Base-by-base conservation (phyloP, 345 rosid genomes). In the Toxicodendron radicans region DNA sequence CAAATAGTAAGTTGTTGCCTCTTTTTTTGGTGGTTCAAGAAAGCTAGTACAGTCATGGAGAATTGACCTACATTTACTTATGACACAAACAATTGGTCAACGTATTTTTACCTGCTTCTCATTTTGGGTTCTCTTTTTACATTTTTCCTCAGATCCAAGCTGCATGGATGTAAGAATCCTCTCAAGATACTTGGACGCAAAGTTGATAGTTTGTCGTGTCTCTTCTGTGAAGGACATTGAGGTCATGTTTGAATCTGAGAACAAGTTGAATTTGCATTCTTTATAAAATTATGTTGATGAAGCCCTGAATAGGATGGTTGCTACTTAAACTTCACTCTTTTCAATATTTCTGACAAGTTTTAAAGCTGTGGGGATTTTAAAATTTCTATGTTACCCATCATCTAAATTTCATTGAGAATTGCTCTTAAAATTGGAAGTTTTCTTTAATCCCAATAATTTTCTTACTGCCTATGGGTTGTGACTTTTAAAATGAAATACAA, bases 101-200 rank as follows among this genome's bases (percentile, higher is more conserved):
- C 46, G 68, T 61, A 4, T 76, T 6, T 2, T 45, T 51, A 32
- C 23, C 57, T 62, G 13, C 73, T 74, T 75, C 71, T 76, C 41
- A 71, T 33, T 41, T 30, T 75, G 62, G 35, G 33, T 57, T 66
- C 63, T 33, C 58, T 32, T 24, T 24, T 75, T 70, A 62, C 60
- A 35, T 66, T 62, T 64, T 35, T 65, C 68, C 71, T 81, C 94
- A 90, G 97, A 75, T 80, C 73, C 79, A 43, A 60, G 73, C 76
- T 86, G 76, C 81, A 46, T 85, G 3, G 71, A 83, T 75, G 90
- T 87, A 32, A 82, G 84, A 75, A 83, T 93, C 77, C 72, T 85
- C 79, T 87, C 98, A 30, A 90, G 85, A 84, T 80, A 78, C 78
- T 79, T 93, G 82, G 98, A 93, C 38, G 99, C 90, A 27, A 93